phyloP scores from a whole-genome alignment of 208 protist species.

The Trypanosoma platydactyli region DNA sequence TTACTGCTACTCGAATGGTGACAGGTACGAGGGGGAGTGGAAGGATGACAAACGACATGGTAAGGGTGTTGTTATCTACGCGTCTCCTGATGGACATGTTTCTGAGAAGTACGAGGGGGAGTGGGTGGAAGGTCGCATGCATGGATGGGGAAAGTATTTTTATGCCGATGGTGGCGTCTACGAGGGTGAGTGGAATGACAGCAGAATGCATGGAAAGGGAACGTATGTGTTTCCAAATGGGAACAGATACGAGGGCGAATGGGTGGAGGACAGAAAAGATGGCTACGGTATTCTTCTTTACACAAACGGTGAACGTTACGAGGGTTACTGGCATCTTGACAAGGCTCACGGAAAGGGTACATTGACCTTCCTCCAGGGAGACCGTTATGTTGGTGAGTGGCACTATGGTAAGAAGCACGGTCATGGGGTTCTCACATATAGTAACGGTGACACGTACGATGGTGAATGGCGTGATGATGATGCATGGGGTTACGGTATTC shows the following conservation, averaged over 20 bases:
- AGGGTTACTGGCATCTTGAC: constrained; percentile 89
- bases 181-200: constrained; percentile 91
- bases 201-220: constrained; percentile 92
- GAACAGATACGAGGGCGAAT: constrained; percentile 95
- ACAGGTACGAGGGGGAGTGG: constrained; percentile 93
- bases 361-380: constrained; percentile 89
- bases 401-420: constrained; percentile 90
- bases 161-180: constrained; percentile 93
- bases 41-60: constrained; percentile 93
- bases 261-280: constrained; percentile 92
- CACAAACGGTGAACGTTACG: constrained; percentile 87
- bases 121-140: constrained; percentile 93
- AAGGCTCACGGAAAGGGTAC: constrained; percentile 90
- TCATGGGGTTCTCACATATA: constrained; percentile 86
- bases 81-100: constrained; percentile 88
- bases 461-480: constrained; percentile 89
- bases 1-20: constrained; percentile 90
- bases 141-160: constrained; percentile 94
- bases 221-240: constrained; percentile 94
- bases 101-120: constrained; percentile 94
- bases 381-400: constrained; percentile 93
- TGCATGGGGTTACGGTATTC: constrained; percentile 79
- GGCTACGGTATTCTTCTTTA: constrained; percentile 90
- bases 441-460: constrained; percentile 91
- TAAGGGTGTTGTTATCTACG: constrained; percentile 89